phyloP scores from a whole-genome alignment of 225 moss, liverwort and hornwort genomes.

The Pleurozium schreberi region DNA sequence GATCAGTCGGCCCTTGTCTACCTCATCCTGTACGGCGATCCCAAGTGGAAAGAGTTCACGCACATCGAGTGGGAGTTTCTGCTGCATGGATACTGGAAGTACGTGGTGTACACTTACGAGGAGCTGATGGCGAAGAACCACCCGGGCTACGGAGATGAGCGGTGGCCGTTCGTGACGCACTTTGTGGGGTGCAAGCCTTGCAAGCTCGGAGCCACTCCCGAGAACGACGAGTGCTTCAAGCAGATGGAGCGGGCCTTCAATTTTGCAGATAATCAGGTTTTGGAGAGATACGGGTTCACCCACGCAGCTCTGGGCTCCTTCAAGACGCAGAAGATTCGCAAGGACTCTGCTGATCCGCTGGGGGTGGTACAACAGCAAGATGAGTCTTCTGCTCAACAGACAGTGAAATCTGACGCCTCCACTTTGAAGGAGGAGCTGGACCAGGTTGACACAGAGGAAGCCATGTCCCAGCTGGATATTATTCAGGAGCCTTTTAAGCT shows the following conservation, averaged over 20 bases:
- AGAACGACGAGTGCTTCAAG: constrained; percentile 48
- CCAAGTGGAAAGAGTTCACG: constrained; percentile 37
- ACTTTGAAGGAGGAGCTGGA: not conserved
- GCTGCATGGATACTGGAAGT: constrained; percentile 47
- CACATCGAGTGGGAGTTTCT: constrained; percentile 44
- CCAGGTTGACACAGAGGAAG: not conserved
- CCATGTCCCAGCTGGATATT: not conserved
- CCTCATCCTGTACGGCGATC: constrained; percentile 38
- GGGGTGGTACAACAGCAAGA: not conserved
- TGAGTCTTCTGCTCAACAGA: not conserved
- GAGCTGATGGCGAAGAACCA: constrained; percentile 31
- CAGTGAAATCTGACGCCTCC: not conserved
- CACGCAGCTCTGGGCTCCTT: constrained; percentile 40
- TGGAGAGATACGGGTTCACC: constrained; percentile 45
- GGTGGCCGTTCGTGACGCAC: constrained; percentile 57
- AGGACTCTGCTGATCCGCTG: constrained; percentile 24
- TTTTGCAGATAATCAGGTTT: constrained; percentile 67
- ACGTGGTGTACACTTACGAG: constrained; percentile 47
- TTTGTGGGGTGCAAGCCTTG: constrained; percentile 67
- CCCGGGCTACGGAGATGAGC: constrained; percentile 45
- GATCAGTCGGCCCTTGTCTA: constrained; percentile 76
- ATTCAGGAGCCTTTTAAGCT: not conserved
- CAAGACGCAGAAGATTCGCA: constrained; percentile 37
- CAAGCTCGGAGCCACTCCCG: constrained; percentile 11
- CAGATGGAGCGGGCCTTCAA: constrained; percentile 71